phyloP scores from a whole-genome alignment of 1,284 basidiomycete genomes.

The Apiotrichum montevideense region DNA sequence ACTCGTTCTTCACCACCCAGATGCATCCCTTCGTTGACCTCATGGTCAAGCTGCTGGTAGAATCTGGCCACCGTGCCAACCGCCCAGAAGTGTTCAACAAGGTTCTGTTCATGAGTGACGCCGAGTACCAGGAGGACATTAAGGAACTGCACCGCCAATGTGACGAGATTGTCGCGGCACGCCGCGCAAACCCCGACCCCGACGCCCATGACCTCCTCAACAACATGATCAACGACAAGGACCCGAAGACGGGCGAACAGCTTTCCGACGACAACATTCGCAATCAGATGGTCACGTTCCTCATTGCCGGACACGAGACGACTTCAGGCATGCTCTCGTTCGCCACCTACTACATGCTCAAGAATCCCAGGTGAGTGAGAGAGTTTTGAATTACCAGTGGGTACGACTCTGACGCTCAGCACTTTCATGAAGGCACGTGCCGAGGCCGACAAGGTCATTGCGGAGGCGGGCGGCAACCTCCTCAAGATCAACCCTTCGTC shows the following conservation, averaged over 20 bases:
- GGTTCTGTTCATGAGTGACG: slow-evolving; percentile 5
- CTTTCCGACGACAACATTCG: slow-evolving; percentile 51
- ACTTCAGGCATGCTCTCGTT: slow-evolving; percentile 45
- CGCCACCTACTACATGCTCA: slow-evolving; percentile 49
- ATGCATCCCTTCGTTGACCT: slow-evolving; percentile 49
- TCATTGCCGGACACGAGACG: slow-evolving; percentile 56
- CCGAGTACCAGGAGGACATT: slow-evolving; percentile 9
- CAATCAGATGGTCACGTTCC: slow-evolving; percentile 54
- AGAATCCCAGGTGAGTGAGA: slow-evolving; percentile 45
- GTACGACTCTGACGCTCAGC: neutral
- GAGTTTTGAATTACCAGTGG: slow-evolving; percentile 18
- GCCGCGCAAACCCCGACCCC: slow-evolving; percentile 12
- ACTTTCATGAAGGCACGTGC: slow-evolving; percentile 52
- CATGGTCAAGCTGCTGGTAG: slow-evolving; percentile 15
- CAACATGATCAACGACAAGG: slow-evolving; percentile 52
- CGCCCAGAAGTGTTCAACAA: slow-evolving; percentile 6
- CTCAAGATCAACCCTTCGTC: slow-evolving; percentile 27
- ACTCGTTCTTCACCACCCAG: slow-evolving; percentile 33
- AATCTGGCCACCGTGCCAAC: slow-evolving; percentile 3
- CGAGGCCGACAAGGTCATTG: slow-evolving; percentile 53
- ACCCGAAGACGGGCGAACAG: slow-evolving; percentile 51
- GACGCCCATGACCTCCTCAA: slow-evolving; percentile 48
- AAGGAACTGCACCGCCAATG: slow-evolving; percentile 8
- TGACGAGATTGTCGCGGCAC: slow-evolving; percentile 18
- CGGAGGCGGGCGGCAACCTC: slow-evolving; percentile 15